Percentiles rank a stretch among this genome's conserved stretches.
Evolutionary conservation across 2,329 filamentous ascomycete species (phyloP).

Genomic region (Biscogniauxia mediterranea): DNA sequence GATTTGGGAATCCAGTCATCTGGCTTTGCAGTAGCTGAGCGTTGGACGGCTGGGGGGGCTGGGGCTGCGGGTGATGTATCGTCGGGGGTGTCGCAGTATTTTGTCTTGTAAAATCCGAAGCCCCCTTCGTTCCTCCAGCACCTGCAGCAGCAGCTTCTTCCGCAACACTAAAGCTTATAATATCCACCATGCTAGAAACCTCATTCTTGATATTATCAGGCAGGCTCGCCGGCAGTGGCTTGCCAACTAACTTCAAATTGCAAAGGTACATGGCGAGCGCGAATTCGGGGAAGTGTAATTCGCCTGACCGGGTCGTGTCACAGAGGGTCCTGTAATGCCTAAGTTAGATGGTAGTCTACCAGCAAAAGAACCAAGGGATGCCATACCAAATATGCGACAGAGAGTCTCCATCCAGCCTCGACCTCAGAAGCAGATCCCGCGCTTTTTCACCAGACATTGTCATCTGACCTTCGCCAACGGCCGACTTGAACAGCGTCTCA

Average conservation of each 20-base stretch:
- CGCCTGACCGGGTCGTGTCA: slow-evolving; percentile 93
- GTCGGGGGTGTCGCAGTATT: slow-evolving; percentile 49
- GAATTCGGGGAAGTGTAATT: slow-evolving; percentile 96
- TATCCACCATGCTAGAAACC: slow-evolving; percentile 99
- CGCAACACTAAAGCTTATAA: slow-evolving; percentile 89
- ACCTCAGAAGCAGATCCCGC: slow-evolving; percentile 82
- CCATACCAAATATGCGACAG: slow-evolving; percentile 88
- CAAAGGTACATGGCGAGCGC: slow-evolving; percentile 98
- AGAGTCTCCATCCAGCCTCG: slow-evolving; percentile 81
- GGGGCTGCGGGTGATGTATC: slow-evolving; percentile 69
- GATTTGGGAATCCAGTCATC: slow-evolving; percentile 63
- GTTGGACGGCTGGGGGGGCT: slow-evolving; percentile 73
- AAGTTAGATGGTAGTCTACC: slow-evolving; percentile 19
- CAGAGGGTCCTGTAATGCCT: slow-evolving; percentile 68
- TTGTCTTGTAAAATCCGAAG: slow-evolving; percentile 65
- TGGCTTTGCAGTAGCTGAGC: slow-evolving; percentile 63
- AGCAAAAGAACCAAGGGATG: not conserved
- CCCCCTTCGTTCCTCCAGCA: slow-evolving; percentile 51
- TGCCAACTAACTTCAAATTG: slow-evolving; percentile 87
- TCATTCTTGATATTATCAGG: slow-evolving; percentile 92
- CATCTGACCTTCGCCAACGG: slow-evolving; percentile 77
- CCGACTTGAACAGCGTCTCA: slow-evolving; percentile 95
- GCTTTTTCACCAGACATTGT: slow-evolving; percentile 93
- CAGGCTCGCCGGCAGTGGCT: slow-evolving; percentile 69
- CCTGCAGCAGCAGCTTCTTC: slow-evolving; percentile 63